Percentiles rank a stretch among this genome's conserved stretches.
These are phyloP conservation scores for Uronychia binucleata DNA, from an alignment of 73 alveolate genomes.

Conservation along the genomic window DNA sequence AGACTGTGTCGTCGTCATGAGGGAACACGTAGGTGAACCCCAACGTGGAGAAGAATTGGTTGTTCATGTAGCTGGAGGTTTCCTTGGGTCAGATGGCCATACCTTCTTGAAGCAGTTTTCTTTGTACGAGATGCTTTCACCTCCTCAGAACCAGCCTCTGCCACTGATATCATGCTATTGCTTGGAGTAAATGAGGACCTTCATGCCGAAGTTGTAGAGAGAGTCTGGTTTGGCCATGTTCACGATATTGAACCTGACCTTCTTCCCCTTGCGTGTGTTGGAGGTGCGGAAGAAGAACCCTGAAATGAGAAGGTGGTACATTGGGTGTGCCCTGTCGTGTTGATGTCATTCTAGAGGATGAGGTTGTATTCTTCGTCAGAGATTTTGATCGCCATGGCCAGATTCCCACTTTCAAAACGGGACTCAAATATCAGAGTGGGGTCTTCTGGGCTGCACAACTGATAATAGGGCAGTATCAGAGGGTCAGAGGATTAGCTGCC, in stretches of 20 bases:
- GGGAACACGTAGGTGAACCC: slow-evolving; percentile 58
- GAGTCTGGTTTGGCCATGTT: slow-evolving; percentile 97
- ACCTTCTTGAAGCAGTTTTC: slow-evolving; percentile 27
- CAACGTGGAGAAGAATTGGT: slow-evolving; percentile 51
- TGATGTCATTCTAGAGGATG: slow-evolving; percentile 78
- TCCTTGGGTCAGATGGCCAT: background rate
- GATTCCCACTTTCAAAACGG: slow-evolving; percentile 79
- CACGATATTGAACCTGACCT: slow-evolving; percentile 90
- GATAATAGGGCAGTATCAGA: slow-evolving; percentile 3
- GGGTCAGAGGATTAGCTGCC: slow-evolving; percentile 21
- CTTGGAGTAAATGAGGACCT: slow-evolving; percentile 88
- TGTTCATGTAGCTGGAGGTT: background rate
- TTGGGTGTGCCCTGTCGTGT: slow-evolving; percentile 85
- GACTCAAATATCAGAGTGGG: slow-evolving; percentile 40
- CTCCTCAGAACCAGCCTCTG: slow-evolving; percentile 55
- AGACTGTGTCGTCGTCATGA: slow-evolving; percentile 62
- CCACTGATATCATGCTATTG: slow-evolving; percentile 38
- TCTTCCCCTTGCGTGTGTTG: slow-evolving; percentile 30
- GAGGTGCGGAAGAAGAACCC: slow-evolving; percentile 68
- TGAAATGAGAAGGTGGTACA: slow-evolving; percentile 8
- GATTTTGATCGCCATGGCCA: slow-evolving; percentile 46
- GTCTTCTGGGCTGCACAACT: slow-evolving; percentile 3
- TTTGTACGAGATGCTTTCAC: slow-evolving; percentile 29
- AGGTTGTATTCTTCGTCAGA: slow-evolving; percentile 78
- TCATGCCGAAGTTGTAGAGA: slow-evolving; percentile 92